Base-by-base conservation (phyloP, 805 yeast genomes). In the Lipomyces mesembrius region DNA sequence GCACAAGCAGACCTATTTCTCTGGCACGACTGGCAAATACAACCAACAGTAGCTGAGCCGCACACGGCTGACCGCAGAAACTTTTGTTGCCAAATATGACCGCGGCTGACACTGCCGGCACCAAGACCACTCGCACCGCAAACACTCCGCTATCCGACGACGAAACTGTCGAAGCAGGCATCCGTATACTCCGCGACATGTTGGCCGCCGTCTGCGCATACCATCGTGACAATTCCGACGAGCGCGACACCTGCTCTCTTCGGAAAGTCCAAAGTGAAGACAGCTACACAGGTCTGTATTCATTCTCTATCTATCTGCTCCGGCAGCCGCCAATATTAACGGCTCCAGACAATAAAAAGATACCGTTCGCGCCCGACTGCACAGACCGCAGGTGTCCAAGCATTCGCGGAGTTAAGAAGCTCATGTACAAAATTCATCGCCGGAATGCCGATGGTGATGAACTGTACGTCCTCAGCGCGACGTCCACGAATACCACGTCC, bases 111-210 rank as follows among this genome's bases (percentile, higher is more conserved):
- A 29, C n/a, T 29, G 32, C 55, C 17, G 2, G 2, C 55, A 52
- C 29, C 34, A 29, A 7, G 1, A 20, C 17, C 34, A 25, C 17
- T 3, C 9, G 34, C 43, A 55, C 22, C 57, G 12, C 29, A 27
- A 55, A 29, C 57, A 27, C 57, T 17, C 35, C 43, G 9, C 49
- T 2, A 1, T 43, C 49, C 2, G 55, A 20, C 49, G 34, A 27
- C 57, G 25, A n/a, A 53, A 20, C 51, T 7, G 61, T 32, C 34
- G 55, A 22, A 11, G 34, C 27, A 52, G 65, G 65, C 56, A 22
- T 62, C 52, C 43, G 27, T 51, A 62, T 62, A 25, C 65, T 58
- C 37, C 58, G 59, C 59, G 49, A 32, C 53, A 62, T 62, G 65
- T 27, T 62, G 55, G 60, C 51, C 25, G 59, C 34, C 27, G 59